Evolutionary conservation across 768 basidiomycete species (phyloP).

Genomic region (Holtermanniella nyarrowii): DNA sequence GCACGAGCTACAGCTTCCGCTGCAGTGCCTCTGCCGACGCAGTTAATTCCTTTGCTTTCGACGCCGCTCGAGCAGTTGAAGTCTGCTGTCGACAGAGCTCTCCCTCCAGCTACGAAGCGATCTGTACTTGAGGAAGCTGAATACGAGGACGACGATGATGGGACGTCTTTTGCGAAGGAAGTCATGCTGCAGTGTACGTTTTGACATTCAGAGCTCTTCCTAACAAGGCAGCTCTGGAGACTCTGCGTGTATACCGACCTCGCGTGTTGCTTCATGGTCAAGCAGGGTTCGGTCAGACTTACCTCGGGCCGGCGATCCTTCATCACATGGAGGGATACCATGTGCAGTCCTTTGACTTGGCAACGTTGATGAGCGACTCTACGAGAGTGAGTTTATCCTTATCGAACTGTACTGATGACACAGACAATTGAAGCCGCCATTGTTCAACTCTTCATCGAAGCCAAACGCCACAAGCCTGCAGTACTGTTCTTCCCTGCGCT

Average conservation of each 20-base stretch:
- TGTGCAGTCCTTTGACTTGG: conserved; percentile 85
- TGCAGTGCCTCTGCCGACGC: conserved; percentile 71
- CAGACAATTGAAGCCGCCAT: conserved; percentile 85
- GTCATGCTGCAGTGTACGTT: conserved; percentile 71
- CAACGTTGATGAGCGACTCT: conserved; percentile 76
- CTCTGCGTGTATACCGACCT: conserved; percentile 78
- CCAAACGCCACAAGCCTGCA: conserved; percentile 91
- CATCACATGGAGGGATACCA: conserved; percentile 95
- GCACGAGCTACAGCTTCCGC: conserved; percentile 79
- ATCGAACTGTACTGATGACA: conserved; percentile 1
- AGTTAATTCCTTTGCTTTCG: conserved; percentile 68
- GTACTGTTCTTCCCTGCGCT: conserved; percentile 91
- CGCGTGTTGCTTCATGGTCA: conserved; percentile 72
- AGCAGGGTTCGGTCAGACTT: conserved; percentile 80
- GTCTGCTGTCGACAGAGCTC: conserved; percentile 55
- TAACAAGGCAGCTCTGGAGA: conserved; percentile 65
- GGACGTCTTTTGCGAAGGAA: conserved; percentile 80
- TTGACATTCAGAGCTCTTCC: neutral
- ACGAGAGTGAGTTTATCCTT: conserved; percentile 55
- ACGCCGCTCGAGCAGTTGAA: conserved; percentile 63
- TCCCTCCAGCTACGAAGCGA: conserved; percentile 71
- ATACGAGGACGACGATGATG: conserved; percentile 62
- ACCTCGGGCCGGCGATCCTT: conserved; percentile 77
- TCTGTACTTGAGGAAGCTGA: conserved; percentile 89
- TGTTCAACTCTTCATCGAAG: conserved; percentile 90